Percentiles rank a stretch among this genome's conserved stretches.
Evolutionary conservation across 1,284 basidiomycete species (phyloP).

Genomic region (Schizophyllum amplum): DNA sequence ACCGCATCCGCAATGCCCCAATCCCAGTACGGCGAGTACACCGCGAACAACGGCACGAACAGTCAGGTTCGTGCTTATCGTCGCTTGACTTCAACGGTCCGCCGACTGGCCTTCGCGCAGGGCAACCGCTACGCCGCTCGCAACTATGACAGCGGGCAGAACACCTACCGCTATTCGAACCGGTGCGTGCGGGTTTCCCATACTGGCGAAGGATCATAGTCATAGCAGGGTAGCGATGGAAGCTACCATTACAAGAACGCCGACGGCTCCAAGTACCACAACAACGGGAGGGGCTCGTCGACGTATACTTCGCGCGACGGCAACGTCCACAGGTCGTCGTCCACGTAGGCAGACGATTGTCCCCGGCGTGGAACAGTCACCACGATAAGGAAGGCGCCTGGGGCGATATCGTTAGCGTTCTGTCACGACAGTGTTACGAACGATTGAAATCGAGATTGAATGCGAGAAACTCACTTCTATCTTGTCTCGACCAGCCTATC

Average conservation of each 20-base stretch:
- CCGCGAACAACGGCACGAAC: too few relatives aligned
- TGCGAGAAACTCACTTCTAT: not conserved
- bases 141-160: not conserved
- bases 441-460: too few relatives aligned
- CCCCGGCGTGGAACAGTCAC: too few relatives aligned
- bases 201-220: not conserved
- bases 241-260: constrained; percentile 14
- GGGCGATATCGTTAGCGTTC: too few relatives aligned
- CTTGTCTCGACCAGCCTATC: not conserved
- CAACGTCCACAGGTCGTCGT: not conserved
- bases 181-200: not conserved
- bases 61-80: too few relatives aligned
- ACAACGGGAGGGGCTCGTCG: constrained; percentile 11
- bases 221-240: not conserved
- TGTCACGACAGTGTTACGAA: too few relatives aligned
- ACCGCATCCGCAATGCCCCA: too few relatives aligned
- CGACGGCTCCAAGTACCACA: constrained; percentile 14
- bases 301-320: constrained; percentile 1
- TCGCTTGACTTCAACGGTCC: too few relatives aligned
- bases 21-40: too few relatives aligned
- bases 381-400: too few relatives aligned
- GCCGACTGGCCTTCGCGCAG: not conserved
- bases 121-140: not conserved
- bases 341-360: too few relatives aligned
- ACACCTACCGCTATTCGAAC: constrained; percentile 3